A percentile compares a stretch with the other conserved stretches of the same genome.
phyloP scores from a whole-genome alignment of 495 filamentous ascomycete species.

The Tirmania nivea region DNA sequence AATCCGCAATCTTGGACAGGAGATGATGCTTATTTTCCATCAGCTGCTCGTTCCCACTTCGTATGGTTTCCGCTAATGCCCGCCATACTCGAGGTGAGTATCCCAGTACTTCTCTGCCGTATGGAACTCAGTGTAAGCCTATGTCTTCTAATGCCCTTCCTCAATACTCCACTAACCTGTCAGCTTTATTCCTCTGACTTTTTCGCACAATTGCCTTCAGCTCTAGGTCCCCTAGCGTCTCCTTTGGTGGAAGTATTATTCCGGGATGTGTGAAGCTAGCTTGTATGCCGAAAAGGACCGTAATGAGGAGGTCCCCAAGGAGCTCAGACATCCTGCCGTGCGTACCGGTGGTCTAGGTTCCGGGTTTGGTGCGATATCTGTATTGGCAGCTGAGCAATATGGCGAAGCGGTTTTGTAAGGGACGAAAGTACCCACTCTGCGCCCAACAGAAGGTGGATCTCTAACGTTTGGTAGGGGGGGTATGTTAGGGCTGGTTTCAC shows the following conservation, averaged over 20 bases:
- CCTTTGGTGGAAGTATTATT: slow-evolving; percentile 18
- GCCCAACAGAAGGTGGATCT: too few relatives aligned
- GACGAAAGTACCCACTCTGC: too few relatives aligned
- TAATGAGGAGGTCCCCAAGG: slow-evolving; percentile 15
- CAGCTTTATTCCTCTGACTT: slow-evolving; percentile 18
- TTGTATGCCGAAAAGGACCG: slow-evolving; percentile 20
- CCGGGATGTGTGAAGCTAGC: slow-evolving; percentile 23
- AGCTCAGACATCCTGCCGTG: neutral
- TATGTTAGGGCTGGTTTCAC: too few relatives aligned
- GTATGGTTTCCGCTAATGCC: slow-evolving; percentile 34
- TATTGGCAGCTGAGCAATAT: too few relatives aligned
- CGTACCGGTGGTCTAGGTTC: too few relatives aligned
- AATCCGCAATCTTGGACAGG: slow-evolving; percentile 34
- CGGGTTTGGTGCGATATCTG: too few relatives aligned
- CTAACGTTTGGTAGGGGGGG: too few relatives aligned
- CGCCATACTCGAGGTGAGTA: slow-evolving; percentile 35
- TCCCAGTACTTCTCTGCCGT: slow-evolving; percentile 29
- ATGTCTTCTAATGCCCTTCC: too few relatives aligned
- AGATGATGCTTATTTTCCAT: slow-evolving; percentile 23
- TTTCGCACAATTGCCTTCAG: slow-evolving; percentile 20
- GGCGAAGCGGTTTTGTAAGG: too few relatives aligned
- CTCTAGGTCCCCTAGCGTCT: slow-evolving; percentile 13
- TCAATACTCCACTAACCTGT: slow-evolving; percentile 9
- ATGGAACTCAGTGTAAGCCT: neutral
- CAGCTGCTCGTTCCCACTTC: slow-evolving; percentile 31